Conservation (phyloP, 257 asterid genomes). For the Leptodermis oblonga region DNA sequence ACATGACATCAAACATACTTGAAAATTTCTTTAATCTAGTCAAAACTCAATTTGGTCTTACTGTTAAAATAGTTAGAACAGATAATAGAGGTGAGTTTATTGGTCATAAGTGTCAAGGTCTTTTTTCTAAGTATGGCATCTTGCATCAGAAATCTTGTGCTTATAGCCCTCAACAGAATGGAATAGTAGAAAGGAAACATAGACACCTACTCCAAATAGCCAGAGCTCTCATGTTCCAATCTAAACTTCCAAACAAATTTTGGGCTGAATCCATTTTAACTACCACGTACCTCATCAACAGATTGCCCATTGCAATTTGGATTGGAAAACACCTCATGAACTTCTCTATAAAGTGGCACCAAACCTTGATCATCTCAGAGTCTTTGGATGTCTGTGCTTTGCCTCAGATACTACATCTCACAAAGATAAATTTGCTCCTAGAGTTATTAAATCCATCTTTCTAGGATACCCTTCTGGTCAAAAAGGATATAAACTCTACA, state of each 20-base stretch:
- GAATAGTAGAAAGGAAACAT: neutral
- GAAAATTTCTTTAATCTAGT: neutral
- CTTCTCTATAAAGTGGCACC: neutral
- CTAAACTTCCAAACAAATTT: neutral
- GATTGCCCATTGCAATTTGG: neutral
- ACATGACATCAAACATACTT: neutral
- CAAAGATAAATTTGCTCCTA: neutral
- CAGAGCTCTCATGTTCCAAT: neutral
- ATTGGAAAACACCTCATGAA: neutral
- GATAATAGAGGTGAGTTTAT: neutral
- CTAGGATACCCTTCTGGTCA: neutral
- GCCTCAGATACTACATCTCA: neutral
- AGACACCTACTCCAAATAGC: neutral
- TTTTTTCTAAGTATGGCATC: neutral
- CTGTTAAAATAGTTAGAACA: neutral
- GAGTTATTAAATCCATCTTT: neutral
- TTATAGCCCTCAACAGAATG: neutral
- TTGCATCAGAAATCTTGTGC: neutral
- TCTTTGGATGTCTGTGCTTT: neutral
- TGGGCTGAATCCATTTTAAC: neutral
- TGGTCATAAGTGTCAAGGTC: neutral
- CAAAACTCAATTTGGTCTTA: rapidly evolving
- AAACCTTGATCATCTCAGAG: neutral
- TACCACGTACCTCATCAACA: neutral
- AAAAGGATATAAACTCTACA: neutral